Percentiles rank a stretch among this genome's conserved stretches.
phyloP scores from a whole-genome alignment of 2,329 filamentous ascomycete genomes.

The Alternaria atra region DNA sequence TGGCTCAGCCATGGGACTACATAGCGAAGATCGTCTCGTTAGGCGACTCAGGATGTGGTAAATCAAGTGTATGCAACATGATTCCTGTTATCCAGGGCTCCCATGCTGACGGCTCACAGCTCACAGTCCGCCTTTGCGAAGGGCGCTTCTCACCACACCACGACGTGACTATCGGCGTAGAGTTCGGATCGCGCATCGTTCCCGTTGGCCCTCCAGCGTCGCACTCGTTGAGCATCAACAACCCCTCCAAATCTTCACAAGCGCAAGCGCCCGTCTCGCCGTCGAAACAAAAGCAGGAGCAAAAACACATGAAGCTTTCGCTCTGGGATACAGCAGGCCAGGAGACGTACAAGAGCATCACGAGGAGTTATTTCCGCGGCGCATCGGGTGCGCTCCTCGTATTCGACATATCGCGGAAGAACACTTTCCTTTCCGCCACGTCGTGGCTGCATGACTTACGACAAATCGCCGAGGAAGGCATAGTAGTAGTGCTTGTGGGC shows the following conservation, averaged over 20 bases:
- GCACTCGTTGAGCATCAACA: conserved; percentile 64
- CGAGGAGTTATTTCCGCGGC: conserved; percentile 90
- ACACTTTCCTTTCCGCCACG: conserved; percentile 87
- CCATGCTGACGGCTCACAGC: conserved; percentile 53
- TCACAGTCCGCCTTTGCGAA: conserved; percentile 95
- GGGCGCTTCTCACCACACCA: conserved; percentile 93
- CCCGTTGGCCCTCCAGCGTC: conserved; percentile 85
- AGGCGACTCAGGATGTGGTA: conserved; percentile 94
- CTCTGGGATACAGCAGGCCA: conserved; percentile 97
- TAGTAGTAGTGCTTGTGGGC: conserved; percentile 92
- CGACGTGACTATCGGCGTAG: conserved; percentile 96
- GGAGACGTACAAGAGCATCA: conserved; percentile 97
- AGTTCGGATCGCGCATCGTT: conserved; percentile 93
- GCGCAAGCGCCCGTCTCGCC: conserved; percentile 29
- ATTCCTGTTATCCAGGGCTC: not conserved
- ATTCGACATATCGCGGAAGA: conserved; percentile 88
- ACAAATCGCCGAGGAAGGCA: conserved; percentile 94
- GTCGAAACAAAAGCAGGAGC: conserved; percentile 49
- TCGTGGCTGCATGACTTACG: conserved; percentile 94
- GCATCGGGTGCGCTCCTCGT: conserved; percentile 82
- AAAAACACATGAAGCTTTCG: conserved; percentile 89
- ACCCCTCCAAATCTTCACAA: conserved; percentile 47
- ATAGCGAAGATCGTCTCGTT: conserved; percentile 99
- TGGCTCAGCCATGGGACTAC: conserved; percentile 87
- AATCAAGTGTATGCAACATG: conserved; percentile 69